Conservation (phyloP, 2,329 filamentous ascomycete species). For the Ceratocystis papillata region DNA sequence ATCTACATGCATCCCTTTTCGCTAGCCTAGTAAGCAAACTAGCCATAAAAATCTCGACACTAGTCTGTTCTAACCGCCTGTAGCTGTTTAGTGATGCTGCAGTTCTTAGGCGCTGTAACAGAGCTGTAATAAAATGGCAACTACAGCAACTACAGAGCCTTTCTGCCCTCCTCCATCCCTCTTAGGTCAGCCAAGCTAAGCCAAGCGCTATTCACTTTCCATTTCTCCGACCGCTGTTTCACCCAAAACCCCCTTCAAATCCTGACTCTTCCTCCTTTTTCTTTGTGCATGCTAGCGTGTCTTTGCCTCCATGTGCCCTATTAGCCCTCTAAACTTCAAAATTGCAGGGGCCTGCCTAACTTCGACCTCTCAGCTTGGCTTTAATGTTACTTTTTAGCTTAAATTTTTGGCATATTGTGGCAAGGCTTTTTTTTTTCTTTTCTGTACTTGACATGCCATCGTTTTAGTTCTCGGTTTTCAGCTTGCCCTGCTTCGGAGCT, state of each 20-base stretch:
- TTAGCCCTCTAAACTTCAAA: not conserved
- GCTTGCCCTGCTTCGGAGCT: not conserved
- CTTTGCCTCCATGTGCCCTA: too few species aligned
- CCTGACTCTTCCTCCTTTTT: not conserved
- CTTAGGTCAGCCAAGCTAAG: too few species aligned
- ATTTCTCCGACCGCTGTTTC: constrained; percentile 6
- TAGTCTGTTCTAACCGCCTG: too few species aligned
- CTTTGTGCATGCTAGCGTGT: not conserved
- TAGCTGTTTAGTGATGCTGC: too few species aligned
- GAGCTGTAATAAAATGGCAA: not conserved
- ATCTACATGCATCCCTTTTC: too few species aligned
- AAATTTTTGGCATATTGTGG: too few species aligned
- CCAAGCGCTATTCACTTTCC: not conserved
- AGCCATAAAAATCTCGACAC: too few species aligned
- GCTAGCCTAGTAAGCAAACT: too few species aligned
- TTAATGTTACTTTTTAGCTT: not conserved
- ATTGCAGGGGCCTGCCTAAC: not conserved
- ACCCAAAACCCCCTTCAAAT: not conserved
- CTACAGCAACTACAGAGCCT: not conserved
- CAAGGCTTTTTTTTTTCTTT: not conserved
- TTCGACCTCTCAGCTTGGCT: not conserved
- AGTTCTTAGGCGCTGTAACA: not conserved
- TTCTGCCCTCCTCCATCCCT: not conserved
- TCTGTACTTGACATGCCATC: not conserved
- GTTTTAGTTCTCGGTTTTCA: not conserved